These are phyloP conservation scores for Skeletonema menzelii DNA, from an alignment of 108 stramenopile genomes.

Conservation along the genomic window DNA sequence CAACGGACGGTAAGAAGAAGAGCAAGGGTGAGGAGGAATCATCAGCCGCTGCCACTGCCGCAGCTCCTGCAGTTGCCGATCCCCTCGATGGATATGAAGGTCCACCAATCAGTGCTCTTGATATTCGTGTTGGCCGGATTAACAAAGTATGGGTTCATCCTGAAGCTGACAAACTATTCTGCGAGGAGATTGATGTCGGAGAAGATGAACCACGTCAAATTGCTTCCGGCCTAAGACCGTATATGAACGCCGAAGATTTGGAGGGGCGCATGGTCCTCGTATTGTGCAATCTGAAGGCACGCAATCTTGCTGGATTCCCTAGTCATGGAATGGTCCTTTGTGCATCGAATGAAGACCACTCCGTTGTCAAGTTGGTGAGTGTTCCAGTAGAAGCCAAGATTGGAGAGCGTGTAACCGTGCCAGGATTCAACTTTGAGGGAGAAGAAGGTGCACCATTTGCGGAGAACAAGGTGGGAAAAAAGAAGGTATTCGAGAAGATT, in stretches of 20 bases:
- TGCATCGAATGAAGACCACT: constrained; percentile 90
- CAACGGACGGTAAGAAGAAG: constrained; percentile 13
- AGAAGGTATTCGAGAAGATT: constrained; percentile 96
- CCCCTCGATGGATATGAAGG: constrained; percentile 78
- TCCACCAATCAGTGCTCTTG: constrained; percentile 86
- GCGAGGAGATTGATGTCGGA: constrained; percentile 98
- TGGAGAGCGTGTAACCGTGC: constrained; percentile 90
- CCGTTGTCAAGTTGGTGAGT: constrained; percentile 88
- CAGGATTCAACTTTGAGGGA: constrained; percentile 79
- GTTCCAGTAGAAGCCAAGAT: constrained; percentile 92
- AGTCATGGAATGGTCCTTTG: constrained; percentile 99
- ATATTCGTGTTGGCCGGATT: constrained; percentile 91
- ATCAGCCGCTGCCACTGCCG: neutral
- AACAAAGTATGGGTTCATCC: constrained; percentile 94
- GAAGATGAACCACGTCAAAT: constrained; percentile 91
- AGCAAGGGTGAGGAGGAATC: constrained; percentile 11
- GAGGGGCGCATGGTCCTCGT: constrained; percentile 92
- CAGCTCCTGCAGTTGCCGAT: constrained; percentile 44
- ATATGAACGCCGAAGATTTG: constrained; percentile 83
- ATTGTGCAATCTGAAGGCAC: constrained; percentile 96
- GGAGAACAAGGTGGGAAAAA: constrained; percentile 95
- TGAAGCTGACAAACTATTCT: constrained; percentile 96
- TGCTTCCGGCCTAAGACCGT: constrained; percentile 93
- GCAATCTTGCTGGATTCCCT: constrained; percentile 93
- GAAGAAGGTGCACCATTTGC: constrained; percentile 83